phyloP scores from a whole-genome alignment of 2,329 filamentous ascomycete genomes.

The Echinosphaeria canescens region DNA sequence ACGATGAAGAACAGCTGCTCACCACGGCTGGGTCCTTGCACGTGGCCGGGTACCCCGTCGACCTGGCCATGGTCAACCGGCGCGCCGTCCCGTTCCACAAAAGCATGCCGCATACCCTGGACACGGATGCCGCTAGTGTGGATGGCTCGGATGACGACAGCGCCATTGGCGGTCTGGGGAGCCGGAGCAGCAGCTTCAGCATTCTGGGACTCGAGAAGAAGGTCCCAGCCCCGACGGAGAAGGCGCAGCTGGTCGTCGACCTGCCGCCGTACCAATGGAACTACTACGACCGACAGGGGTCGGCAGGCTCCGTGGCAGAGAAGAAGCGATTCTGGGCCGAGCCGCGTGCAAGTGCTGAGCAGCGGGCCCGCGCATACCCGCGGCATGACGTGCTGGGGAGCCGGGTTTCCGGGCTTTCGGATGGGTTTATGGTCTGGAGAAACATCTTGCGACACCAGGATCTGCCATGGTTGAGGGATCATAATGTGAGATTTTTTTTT shows the following conservation, averaged over 20 bases:
- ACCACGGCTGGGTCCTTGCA: background rate
- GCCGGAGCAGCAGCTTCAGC: no score
- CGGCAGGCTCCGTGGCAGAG: no score
- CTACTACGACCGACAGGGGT: no score
- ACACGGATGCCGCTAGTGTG: no score
- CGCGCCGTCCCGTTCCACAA: no score
- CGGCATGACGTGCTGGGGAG: constrained; percentile 8
- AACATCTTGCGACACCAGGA: constrained; percentile 3
- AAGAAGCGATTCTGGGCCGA: constrained; percentile 10
- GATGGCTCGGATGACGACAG: no score
- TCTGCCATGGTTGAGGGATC: constrained; percentile 14
- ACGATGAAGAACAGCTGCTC: background rate
- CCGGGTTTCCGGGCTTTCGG: constrained; percentile 1
- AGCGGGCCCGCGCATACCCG: constrained; percentile 2
- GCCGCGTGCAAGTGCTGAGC: constrained; percentile 2
- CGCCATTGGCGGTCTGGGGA: no score
- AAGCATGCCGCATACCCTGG: no score
- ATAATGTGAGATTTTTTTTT: no score
- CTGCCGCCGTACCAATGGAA: constrained; percentile 18
- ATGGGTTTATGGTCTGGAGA: constrained; percentile 2
- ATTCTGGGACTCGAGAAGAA: no score
- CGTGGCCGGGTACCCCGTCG: constrained; percentile 5
- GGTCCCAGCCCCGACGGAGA: no score
- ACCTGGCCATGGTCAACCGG: constrained; percentile 15
- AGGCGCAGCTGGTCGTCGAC: constrained; percentile 5